Conservation (phyloP, 2,329 filamentous ascomycete genomes). For the Pseudofabraea citricarpa region DNA sequence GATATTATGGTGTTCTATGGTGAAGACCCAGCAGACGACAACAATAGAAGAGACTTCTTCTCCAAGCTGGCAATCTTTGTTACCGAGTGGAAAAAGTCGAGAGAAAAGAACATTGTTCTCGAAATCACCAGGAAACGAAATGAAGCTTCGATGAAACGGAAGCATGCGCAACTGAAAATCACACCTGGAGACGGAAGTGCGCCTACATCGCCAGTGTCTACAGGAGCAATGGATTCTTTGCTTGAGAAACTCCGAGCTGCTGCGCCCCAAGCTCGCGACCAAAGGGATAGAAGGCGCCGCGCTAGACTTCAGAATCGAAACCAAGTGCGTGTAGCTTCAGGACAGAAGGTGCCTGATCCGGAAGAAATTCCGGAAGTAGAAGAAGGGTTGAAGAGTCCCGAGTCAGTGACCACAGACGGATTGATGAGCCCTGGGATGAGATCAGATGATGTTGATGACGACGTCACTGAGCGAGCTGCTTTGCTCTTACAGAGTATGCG, state of each 20-base stretch:
- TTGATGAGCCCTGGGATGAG: slow-evolving; percentile 16
- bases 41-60: slow-evolving; percentile 93
- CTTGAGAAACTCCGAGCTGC: slow-evolving; percentile 93
- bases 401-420: slow-evolving; percentile 29
- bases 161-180: slow-evolving; percentile 64
- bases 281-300: slow-evolving; percentile 80
- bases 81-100: slow-evolving; percentile 91
- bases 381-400: slow-evolving; percentile 49
- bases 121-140: slow-evolving; percentile 83
- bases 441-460: slow-evolving; percentile 41
- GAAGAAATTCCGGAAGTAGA: slow-evolving; percentile 56
- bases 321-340: slow-evolving; percentile 83
- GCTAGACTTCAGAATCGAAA: slow-evolving; percentile 87
- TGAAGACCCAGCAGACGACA: slow-evolving; percentile 88
- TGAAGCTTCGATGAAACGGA: slow-evolving; percentile 89
- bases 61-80: slow-evolving; percentile 88
- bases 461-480: slow-evolving; percentile 81
- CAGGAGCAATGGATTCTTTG: slow-evolving; percentile 92
- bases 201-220: slow-evolving; percentile 64
- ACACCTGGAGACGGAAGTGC: slow-evolving; percentile 33
- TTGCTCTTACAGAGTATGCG: slow-evolving; percentile 80
- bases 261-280: slow-evolving; percentile 82
- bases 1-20: slow-evolving; percentile 97
- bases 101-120: slow-evolving; percentile 80
- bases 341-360: slow-evolving; percentile 78